phyloP scores from a whole-genome alignment of 306 rosid genomes.

The Urtica urens region DNA sequence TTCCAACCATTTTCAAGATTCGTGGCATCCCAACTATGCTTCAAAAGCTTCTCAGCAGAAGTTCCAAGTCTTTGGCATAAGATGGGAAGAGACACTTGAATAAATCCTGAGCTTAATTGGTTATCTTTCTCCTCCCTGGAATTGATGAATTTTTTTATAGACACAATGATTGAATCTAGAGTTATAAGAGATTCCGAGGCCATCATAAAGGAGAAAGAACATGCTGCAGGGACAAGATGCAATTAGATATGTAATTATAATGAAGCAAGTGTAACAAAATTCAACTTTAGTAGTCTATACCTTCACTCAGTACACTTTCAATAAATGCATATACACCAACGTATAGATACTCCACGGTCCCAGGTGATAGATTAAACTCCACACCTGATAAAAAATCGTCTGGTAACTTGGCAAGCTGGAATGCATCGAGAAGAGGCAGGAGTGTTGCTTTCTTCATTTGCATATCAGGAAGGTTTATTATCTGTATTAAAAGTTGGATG shows the following conservation, averaged over 20 bases:
- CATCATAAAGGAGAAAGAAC: constrained; percentile 28
- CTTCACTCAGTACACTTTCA: constrained; percentile 23
- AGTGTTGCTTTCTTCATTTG: constrained; percentile 17
- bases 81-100: constrained; percentile 16
- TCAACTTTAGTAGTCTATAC: constrained; percentile 7
- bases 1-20: constrained; percentile 21
- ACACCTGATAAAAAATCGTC: constrained; percentile 15
- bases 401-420: constrained; percentile 23
- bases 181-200: constrained; percentile 31
- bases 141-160: constrained; percentile 12
- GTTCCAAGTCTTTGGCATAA: constrained; percentile 21
- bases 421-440: constrained; percentile 25
- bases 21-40: constrained; percentile 22
- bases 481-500: constrained; percentile 9
- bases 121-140: constrained; percentile 16
- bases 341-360: constrained; percentile 20
- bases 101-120: constrained; percentile 9
- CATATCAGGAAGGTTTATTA: constrained; percentile 19
- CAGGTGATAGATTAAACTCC: constrained; percentile 18
- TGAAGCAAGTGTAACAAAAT: not conserved
- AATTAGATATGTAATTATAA: not conserved
- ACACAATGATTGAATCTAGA: constrained; percentile 19
- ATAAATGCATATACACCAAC: constrained; percentile 21
- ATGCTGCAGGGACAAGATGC: constrained; percentile 19
- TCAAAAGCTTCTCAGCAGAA: constrained; percentile 26